Evolutionary conservation across 208 protist species (phyloP).

Genomic region (Herpetomonas tarakana): DNA sequence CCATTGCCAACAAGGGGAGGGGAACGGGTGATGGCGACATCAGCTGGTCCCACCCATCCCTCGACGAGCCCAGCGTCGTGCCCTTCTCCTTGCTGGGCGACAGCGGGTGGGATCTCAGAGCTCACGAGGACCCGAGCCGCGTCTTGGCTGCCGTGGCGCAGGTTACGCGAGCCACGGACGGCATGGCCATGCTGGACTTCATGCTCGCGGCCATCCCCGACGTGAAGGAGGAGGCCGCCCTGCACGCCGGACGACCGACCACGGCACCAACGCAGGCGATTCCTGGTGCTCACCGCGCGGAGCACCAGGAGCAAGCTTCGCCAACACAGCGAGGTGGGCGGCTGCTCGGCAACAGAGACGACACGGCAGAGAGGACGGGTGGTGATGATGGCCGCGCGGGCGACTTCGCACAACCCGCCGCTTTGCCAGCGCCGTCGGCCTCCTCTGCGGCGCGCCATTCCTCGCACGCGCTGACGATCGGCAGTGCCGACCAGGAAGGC

Average conservation of each 20-base stretch:
- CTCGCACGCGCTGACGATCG: not conserved
- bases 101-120: not conserved
- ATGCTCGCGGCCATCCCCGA: constrained; percentile 61
- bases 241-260: not conserved
- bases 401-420: not conserved
- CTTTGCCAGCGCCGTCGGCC: not conserved
- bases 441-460: not conserved
- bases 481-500: too few species aligned
- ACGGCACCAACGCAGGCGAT: constrained; percentile 12
- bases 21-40: not conserved
- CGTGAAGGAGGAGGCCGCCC: constrained; percentile 2
- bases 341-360: too few species aligned
- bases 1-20: too few species aligned
- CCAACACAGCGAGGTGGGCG: too few species aligned
- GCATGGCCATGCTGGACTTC: constrained; percentile 67
- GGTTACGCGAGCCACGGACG: constrained; percentile 1
- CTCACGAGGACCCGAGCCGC: not conserved
- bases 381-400: not conserved
- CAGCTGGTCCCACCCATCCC: constrained; percentile 4
- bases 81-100: constrained; percentile 29
- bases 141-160: not conserved
- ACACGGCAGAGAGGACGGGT: too few species aligned
- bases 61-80: constrained; percentile 41
- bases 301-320: too few species aligned
- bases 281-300: not conserved